These are phyloP conservation scores for Cryptosporidium ubiquitum DNA, from an alignment of 169 alveolate species.

Conservation along the genomic window DNA sequence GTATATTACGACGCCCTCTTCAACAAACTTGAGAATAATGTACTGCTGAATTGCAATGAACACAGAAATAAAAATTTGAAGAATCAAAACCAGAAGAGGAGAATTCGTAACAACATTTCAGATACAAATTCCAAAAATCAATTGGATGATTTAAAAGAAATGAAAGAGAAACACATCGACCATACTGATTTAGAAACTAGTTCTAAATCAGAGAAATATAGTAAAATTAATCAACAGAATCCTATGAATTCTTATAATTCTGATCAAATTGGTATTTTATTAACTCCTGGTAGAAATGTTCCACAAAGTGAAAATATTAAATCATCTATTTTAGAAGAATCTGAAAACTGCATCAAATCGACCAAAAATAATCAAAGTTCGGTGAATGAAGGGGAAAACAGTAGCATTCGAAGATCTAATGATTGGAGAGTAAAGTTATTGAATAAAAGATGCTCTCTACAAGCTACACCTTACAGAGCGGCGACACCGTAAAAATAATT, in stretches of 20 bases:
- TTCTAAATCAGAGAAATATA: neutral
- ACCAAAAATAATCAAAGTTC: neutral
- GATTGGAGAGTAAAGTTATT: slow-evolving; percentile 68
- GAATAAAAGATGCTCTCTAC: slow-evolving; percentile 31
- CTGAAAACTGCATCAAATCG: neutral
- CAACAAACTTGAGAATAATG: slow-evolving; percentile 55
- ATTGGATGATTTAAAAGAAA: neutral
- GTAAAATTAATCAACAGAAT: neutral
- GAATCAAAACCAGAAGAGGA: slow-evolving; percentile 8
- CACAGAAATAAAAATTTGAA: neutral
- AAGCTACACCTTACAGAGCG: slow-evolving; percentile 9
- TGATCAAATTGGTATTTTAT: slow-evolving; percentile 2
- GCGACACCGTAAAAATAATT: neutral
- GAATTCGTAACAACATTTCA: slow-evolving; percentile 1
- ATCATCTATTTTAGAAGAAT: neutral
- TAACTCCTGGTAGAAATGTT: slow-evolving; percentile 17
- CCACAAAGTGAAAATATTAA: neutral
- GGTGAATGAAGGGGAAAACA: slow-evolving; percentile 24
- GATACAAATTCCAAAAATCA: neutral
- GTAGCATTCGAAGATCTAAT: slow-evolving; percentile 20
- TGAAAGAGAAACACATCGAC: neutral
- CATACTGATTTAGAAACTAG: neutral
- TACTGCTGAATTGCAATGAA: slow-evolving; percentile 15
- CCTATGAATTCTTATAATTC: neutral
- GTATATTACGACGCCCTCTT: slow-evolving; percentile 49